Percentiles rank a stretch among this genome's conserved stretches.
phyloP scores from a whole-genome alignment of 805 yeast genomes.

The Metschnikowia amazonensis region DNA sequence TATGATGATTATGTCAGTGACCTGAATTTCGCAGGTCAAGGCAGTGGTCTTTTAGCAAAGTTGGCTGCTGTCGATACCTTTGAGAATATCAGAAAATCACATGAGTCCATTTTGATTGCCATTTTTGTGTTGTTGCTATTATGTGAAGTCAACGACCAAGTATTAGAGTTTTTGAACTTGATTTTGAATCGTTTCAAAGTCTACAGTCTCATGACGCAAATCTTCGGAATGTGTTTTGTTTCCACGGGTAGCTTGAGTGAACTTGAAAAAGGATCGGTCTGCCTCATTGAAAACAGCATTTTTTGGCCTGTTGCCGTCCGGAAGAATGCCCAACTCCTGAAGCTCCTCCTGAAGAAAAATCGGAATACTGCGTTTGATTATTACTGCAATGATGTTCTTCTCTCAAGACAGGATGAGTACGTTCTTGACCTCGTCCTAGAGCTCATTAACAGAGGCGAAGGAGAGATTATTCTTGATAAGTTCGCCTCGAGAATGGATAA shows the following conservation, averaged over 20 bases:
- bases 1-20: constrained; percentile 3
- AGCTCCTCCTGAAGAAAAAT: constrained; percentile 17
- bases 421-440: constrained; percentile 14
- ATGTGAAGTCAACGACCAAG: constrained; percentile 30
- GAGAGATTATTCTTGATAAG: constrained; percentile 7
- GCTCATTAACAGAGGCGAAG: constrained; percentile 15
- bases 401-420: constrained; percentile 5
- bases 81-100: constrained; percentile 26
- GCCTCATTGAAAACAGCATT: constrained; percentile 24
- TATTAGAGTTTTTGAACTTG: constrained; percentile 23
- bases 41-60: constrained; percentile 24
- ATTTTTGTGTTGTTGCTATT: constrained; percentile 30
- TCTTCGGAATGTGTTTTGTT: constrained; percentile 28
- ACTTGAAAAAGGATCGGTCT: constrained; percentile 15
- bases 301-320: constrained; percentile 29
- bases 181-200: constrained; percentile 24
- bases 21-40: constrained; percentile 11
- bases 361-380: constrained; percentile 28
- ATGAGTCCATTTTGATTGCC: constrained; percentile 28
- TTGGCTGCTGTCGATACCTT: constrained; percentile 24
- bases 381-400: constrained; percentile 18
- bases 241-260: constrained; percentile 10
- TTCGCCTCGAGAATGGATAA: constrained; percentile 19
- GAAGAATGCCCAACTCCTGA: constrained; percentile 18
- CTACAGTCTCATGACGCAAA: constrained; percentile 22